A percentile compares a stretch with the other conserved stretches of the same genome.
Evolutionary conservation across 2,329 filamentous ascomycete species (phyloP).

Genomic region (Aureobasidium sp.): DNA sequence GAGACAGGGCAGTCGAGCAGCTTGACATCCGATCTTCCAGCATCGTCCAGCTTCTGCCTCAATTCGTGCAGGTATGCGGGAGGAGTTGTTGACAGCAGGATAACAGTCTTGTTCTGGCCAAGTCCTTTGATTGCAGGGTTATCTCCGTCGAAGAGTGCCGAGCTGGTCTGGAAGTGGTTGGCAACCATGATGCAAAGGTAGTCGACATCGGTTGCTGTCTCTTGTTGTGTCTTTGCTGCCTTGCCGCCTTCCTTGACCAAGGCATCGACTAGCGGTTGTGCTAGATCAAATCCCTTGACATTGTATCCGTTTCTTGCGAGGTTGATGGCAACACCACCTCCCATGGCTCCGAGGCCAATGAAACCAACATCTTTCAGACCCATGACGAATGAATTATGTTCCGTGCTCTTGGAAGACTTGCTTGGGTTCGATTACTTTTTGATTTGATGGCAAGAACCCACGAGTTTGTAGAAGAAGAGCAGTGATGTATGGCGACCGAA

Average conservation of each 20-base stretch:
- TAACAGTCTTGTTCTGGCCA: slow-evolving; percentile 52
- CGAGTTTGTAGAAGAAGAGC: background rate
- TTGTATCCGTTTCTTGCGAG: slow-evolving; percentile 59
- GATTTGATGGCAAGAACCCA: background rate
- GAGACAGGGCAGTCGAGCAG: slow-evolving; percentile 69
- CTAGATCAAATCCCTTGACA: slow-evolving; percentile 68
- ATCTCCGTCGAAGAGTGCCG: slow-evolving; percentile 55
- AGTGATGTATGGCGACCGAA: background rate
- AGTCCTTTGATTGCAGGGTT: slow-evolving; percentile 48
- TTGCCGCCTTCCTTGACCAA: slow-evolving; percentile 58
- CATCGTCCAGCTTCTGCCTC: slow-evolving; percentile 47
- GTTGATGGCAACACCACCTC: slow-evolving; percentile 73
- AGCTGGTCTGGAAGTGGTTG: slow-evolving; percentile 61
- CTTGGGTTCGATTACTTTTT: background rate
- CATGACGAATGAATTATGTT: slow-evolving; percentile 5
- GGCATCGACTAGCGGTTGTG: slow-evolving; percentile 56
- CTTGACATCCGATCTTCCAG: slow-evolving; percentile 54
- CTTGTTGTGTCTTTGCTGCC: slow-evolving; percentile 52
- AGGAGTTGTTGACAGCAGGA: slow-evolving; percentile 65
- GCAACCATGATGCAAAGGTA: slow-evolving; percentile 71
- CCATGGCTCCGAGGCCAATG: slow-evolving; percentile 74
- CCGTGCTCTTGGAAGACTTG: background rate
- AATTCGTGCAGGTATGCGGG: slow-evolving; percentile 59
- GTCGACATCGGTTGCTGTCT: slow-evolving; percentile 52
- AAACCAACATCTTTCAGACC: slow-evolving; percentile 50